Base-by-base conservation (phyloP, 2,329 filamentous ascomycete genomes). In the Periconia digitata region DNA sequence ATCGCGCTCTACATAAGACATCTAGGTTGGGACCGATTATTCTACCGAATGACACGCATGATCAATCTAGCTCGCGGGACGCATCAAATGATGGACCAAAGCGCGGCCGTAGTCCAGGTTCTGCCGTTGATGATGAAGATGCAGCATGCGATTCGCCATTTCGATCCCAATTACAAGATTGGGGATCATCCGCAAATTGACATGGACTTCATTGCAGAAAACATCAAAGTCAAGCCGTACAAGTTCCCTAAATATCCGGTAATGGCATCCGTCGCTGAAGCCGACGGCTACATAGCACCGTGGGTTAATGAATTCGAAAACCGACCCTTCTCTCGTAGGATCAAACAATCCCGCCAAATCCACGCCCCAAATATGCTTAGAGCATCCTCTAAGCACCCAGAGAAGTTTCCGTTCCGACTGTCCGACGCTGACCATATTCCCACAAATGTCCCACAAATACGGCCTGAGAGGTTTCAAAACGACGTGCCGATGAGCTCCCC, bases 101-200 rank as follows among this genome's bases (percentile, higher is more conserved):
- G 47, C 1, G 4, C 42, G 4, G 22, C 22, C 20, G 44, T 49
- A 16, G 43, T 35, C 8, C 47, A 56, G 29, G 48, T 51, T 2
- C 41, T 56, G 6, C 49, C 49, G 2, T 36, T 46, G 12, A 52
- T 53, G 47, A 47, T 56, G 43, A 56, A 56, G 29, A 38, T 56
- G 5, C 22, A 55, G 34, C 12, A 16, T 6, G 49, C 53, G 2
- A 56, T 59, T 18, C 39, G 44, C 39, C 49, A 56, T 17, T 6
- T 55, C 17, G 24, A 41, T 8, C 44, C 41, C 10, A 8, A 29
- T 5, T 57, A 54, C 39, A 21, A 35, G 2, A 40, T 54, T 13
- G 42, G 12, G 8, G 36, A 52, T 7, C 37, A 40, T 16, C 16
- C 35, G 3, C 18, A 23, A 2, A 12, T 36, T 22, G 8, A 21